These are phyloP conservation scores for Phytophthora hybrid DNA, from an alignment of 352 stramenopile genomes.

Conservation along the genomic window DNA sequence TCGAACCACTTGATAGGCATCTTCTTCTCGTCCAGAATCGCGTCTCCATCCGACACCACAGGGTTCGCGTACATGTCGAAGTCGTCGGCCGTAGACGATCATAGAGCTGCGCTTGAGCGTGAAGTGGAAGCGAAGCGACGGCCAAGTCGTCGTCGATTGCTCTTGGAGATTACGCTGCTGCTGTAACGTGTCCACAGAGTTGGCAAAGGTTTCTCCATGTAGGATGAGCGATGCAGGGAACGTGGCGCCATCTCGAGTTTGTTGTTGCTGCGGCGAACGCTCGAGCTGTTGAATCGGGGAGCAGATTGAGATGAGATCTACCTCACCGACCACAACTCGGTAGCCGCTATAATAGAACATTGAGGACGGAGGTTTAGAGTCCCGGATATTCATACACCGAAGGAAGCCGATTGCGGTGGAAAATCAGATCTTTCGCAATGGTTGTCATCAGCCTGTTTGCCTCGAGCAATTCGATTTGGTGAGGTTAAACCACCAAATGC, in stretches of 20 bases:
- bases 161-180: neutral
- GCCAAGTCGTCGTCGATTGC: slow-evolving; percentile 8
- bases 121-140: slow-evolving; percentile 38
- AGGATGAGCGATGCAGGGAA: neutral
- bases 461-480: neutral
- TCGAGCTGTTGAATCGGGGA: neutral
- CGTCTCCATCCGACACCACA: slow-evolving; percentile 37
- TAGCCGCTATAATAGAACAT: too few species aligned
- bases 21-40: slow-evolving; percentile 49
- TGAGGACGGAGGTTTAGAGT: too few species aligned
- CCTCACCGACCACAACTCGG: neutral
- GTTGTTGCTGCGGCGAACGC: neutral
- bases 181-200: neutral
- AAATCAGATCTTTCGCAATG: neutral
- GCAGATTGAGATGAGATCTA: neutral
- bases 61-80: slow-evolving; percentile 44
- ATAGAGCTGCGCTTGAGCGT: slow-evolving; percentile 46
- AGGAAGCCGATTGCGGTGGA: neutral
- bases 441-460: neutral
- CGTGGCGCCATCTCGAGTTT: neutral
- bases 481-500: neutral
- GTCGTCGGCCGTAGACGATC: slow-evolving; percentile 34
- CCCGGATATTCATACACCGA: neutral
- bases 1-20: slow-evolving; percentile 60
- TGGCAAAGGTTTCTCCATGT: neutral